Base-by-base conservation (phyloP, 768 basidiomycete species). In the Trametopsis cervina region DNA sequence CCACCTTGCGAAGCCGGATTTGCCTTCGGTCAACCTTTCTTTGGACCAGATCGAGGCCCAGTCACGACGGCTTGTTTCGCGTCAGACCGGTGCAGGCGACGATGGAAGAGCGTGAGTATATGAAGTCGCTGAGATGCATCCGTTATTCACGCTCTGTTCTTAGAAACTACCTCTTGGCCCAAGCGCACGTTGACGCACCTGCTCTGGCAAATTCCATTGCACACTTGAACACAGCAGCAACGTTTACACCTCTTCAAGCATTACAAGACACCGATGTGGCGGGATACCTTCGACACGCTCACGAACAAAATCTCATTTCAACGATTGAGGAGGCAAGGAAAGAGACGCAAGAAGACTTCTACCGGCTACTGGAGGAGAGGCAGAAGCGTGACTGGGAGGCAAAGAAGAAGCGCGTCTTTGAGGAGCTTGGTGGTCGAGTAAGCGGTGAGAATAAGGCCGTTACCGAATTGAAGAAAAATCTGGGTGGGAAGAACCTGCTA, bases 21-120 rank as follows among this genome's bases (percentile, higher is more conserved):
- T 98, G 1, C 95, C 95, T 10, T 78, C 86, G 2, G 83, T 99
- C 37, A 80, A 87, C 47, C 82, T 95, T 47, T 89, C 91, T 1
- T 76, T 98, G 25, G 93, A 95, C 65, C 91, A 97, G 69, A 88
- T 99, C 53, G 95, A 98, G 64, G 83, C 86, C 0, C 91, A 95
- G 68, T 93, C 90, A 2, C 77, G 92, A 17, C 76, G 85, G 36
- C 81, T 97, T 21, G 83, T 87, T 4, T 80, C 86, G 20, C 77
- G 82, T 37, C 84, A 86, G 58, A 77, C 79, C 4, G 76, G 73
- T 23, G 65, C 84, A 0, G 73, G 72, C 35, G 87, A 89, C 64
- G 68, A 77, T 6, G 82, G 83, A 60, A 78, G 83, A 73, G 87
- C 83, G 88, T 87, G 64, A 52, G 85, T 66, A 41, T 38, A 24